A percentile compares a stretch with the other conserved stretches of the same genome.
These are phyloP conservation scores for Phytopythium oedochilum DNA, from an alignment of 352 stramenopile genomes.

Conservation along the genomic window DNA sequence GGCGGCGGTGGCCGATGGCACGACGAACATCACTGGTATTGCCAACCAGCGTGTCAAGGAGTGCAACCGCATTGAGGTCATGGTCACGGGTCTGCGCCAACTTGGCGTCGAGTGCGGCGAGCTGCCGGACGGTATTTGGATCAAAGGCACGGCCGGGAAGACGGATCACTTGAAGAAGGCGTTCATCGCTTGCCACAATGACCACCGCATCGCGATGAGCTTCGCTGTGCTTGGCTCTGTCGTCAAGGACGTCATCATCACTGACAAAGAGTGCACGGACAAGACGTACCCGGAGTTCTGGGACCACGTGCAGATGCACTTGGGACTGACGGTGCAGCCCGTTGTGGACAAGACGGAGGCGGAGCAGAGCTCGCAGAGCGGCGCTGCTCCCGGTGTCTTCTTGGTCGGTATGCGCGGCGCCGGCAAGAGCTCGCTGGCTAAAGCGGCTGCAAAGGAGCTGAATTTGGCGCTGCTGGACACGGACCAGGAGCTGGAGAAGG, in stretches of 20 bases:
- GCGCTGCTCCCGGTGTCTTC: slow-evolving; percentile 46
- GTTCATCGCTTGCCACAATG: slow-evolving; percentile 91
- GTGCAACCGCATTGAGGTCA: slow-evolving; percentile 97
- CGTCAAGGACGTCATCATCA: slow-evolving; percentile 90
- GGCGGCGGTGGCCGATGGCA: slow-evolving; percentile 93
- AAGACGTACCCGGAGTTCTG: slow-evolving; percentile 99
- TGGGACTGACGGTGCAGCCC: slow-evolving; percentile 50
- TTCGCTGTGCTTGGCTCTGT: slow-evolving; percentile 94
- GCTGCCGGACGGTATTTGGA: slow-evolving; percentile 73
- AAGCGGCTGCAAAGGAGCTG: slow-evolving; percentile 37
- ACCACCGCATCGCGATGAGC: slow-evolving; percentile 98
- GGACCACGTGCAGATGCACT: slow-evolving; percentile 66
- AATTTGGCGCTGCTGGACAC: slow-evolving; percentile 69
- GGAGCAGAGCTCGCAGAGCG: slow-evolving; percentile 6
- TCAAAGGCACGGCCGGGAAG: slow-evolving; percentile 57
- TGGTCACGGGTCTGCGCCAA: slow-evolving; percentile 95
- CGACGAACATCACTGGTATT: slow-evolving; percentile 96
- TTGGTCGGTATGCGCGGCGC: slow-evolving; percentile 87
- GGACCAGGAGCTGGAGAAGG: slow-evolving; percentile 64
- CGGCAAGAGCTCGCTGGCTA: slow-evolving; percentile 78
- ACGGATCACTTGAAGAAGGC: slow-evolving; percentile 46
- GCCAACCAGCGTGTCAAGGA: slow-evolving; percentile 99
- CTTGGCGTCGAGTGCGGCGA: slow-evolving; percentile 86
- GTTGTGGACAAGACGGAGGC: slow-evolving; percentile 25
- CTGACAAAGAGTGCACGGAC: slow-evolving; percentile 96